Evolutionary conservation across 768 basidiomycete genomes (phyloP).

Genomic region (Termitomyces eurrhizus): DNA sequence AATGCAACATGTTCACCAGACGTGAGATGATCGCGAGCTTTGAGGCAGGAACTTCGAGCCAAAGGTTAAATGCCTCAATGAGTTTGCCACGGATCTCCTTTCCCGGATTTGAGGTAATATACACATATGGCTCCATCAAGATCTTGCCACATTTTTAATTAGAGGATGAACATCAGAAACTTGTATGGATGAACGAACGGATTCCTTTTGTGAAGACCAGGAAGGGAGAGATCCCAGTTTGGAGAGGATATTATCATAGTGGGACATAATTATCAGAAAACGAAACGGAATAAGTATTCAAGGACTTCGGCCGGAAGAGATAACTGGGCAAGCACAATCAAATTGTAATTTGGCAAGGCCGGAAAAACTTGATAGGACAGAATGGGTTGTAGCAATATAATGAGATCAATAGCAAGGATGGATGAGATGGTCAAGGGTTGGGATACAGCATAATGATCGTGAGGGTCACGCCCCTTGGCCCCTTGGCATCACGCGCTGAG

Average conservation of each 20-base stretch:
- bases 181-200: background rate
- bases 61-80: conserved; percentile 89
- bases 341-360: too few species aligned
- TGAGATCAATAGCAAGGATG: background rate
- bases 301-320: background rate
- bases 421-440: background rate
- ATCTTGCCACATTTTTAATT: background rate
- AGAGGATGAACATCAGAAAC: background rate
- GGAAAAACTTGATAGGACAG: background rate
- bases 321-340: too few species aligned
- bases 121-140: conserved; percentile 79
- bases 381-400: background rate
- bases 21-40: conserved; percentile 71
- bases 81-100: conserved; percentile 89
- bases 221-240: background rate
- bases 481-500: too few species aligned
- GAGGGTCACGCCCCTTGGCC: too few species aligned
- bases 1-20: conserved; percentile 93
- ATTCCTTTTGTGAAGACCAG: conserved; percentile 1
- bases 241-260: conserved; percentile 1
- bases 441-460: background rate
- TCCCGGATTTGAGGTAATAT: conserved; percentile 79
- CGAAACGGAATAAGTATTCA: background rate
- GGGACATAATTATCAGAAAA: background rate
- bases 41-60: conserved; percentile 78